These are phyloP conservation scores for Ramularia endophylla DNA, from an alignment of 2,329 filamentous ascomycete genomes.

Conservation along the genomic window DNA sequence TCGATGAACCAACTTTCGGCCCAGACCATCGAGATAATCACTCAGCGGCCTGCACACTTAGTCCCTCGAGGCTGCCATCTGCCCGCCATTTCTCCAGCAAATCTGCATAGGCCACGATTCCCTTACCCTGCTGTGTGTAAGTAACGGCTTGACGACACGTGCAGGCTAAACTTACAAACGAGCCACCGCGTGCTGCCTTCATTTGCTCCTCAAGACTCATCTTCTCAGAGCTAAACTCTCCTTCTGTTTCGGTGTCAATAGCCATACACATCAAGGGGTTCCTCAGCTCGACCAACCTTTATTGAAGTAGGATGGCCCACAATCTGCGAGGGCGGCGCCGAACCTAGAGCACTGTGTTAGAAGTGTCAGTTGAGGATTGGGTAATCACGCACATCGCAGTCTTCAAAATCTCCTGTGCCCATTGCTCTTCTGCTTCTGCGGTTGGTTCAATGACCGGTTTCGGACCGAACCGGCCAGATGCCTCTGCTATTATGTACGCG, in stretches of 20 bases:
- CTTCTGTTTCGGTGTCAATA: constrained; percentile 30
- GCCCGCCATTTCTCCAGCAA: constrained; percentile 31
- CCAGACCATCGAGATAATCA: too few relatives aligned
- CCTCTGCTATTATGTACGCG: constrained; percentile 39
- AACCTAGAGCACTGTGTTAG: too few relatives aligned
- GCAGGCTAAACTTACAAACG: constrained; percentile 18
- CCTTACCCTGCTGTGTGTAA: constrained; percentile 7
- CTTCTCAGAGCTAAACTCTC: constrained; percentile 23
- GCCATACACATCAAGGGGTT: too few relatives aligned
- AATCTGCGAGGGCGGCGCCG: constrained; percentile 36
- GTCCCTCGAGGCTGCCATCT: constrained; percentile 26
- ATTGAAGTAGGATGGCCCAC: constrained; percentile 53
- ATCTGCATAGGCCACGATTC: constrained; percentile 29
- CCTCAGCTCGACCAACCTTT: constrained; percentile 4
- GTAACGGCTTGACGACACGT: too few relatives aligned
- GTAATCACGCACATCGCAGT: constrained; percentile 33
- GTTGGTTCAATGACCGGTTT: constrained; percentile 40
- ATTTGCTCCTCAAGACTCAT: constrained; percentile 25
- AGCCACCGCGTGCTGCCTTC: constrained; percentile 19
- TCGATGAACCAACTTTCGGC: too few relatives aligned
- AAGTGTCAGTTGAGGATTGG: too few relatives aligned
- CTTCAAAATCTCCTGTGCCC: constrained; percentile 38
- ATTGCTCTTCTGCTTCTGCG: constrained; percentile 43
- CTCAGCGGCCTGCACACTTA: constrained; percentile 20
- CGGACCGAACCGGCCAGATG: constrained; percentile 24